Conservation (phyloP, 495 filamentous ascomycete species). For the Antarctomyces pellizariae region DNA sequence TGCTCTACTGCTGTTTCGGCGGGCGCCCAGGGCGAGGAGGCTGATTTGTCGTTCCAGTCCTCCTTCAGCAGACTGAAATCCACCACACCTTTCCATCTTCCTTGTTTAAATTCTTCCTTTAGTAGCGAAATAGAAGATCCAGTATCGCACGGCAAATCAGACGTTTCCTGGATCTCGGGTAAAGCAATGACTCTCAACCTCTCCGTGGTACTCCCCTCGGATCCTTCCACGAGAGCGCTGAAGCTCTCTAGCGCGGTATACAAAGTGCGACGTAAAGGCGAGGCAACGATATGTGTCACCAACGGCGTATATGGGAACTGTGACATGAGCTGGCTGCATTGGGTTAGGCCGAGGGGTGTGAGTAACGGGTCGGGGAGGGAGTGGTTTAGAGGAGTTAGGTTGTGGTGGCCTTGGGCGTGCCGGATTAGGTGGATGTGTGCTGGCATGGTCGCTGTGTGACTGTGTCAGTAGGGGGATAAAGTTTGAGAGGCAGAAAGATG, state of each 20-base stretch:
- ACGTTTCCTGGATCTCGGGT: slow-evolving; percentile 65
- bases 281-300: slow-evolving; percentile 53
- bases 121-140: slow-evolving; percentile 33
- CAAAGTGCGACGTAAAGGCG: slow-evolving; percentile 64
- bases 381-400: slow-evolving; percentile 51
- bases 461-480: too few relatives aligned
- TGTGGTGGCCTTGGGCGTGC: slow-evolving; percentile 52
- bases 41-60: slow-evolving; percentile 49
- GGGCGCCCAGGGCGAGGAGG: slow-evolving; percentile 35
- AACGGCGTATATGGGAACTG: slow-evolving; percentile 39
- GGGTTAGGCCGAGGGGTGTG: slow-evolving; percentile 48
- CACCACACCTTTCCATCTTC: slow-evolving; percentile 22
- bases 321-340: slow-evolving; percentile 40
- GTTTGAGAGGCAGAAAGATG: too few relatives aligned
- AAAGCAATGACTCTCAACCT: slow-evolving; percentile 39
- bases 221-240: slow-evolving; percentile 19
- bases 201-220: slow-evolving; percentile 13
- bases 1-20: slow-evolving; percentile 29
- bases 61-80: slow-evolving; percentile 34
- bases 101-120: slow-evolving; percentile 29
- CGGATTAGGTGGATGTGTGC: slow-evolving; percentile 5
- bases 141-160: slow-evolving; percentile 54
- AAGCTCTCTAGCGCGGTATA: slow-evolving; percentile 61
- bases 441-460: too few relatives aligned
- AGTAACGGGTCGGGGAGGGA: slow-evolving; percentile 52